Evolutionary conservation across 345 rosid genomes (phyloP), one percentile per base, ranked within the genome.

Genomic region (Ceriops decandra): DNA sequence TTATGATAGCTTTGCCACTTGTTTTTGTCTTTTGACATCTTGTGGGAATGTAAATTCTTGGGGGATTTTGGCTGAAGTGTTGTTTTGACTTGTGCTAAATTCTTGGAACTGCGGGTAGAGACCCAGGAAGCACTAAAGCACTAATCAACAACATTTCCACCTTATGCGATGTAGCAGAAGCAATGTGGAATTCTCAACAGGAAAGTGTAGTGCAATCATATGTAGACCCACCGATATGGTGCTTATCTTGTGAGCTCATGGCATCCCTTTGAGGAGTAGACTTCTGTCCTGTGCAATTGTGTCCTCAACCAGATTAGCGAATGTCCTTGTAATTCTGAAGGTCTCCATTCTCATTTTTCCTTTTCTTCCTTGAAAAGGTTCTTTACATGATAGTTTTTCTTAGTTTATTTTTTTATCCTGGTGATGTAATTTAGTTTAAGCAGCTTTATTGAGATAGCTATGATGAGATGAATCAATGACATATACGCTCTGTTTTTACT

Each of bases 91-190:
- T 38, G 46, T 38, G 15, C 15, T 9, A 38, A 38, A 38, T 11
- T 38, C 4, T 38, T 38, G 16, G 46, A 38, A 61, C n/a, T 70
- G 77, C 81, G 88, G 98, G 90, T 57, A 3, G 93, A 88, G 74
- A 71, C 80, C 4, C 96, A 85, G 42, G 96, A 87, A 77, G 86
- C 74, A 1, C 27, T 85, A 15, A 87, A 77, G 86, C 74, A 1
- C 27, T 85, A 15, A 83, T 93, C 1, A 53, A 38, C 0, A 83
- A 89, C 15, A 71, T 85, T 5, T 82, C 89, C 1, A 83, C 78
- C 70, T 46, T 87, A 57, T 93, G 98, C 63, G 86, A 86, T 66
- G 78, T 79, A 46, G 86, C 88, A 2, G 97, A 93, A 63, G 82
- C 86, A 64, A 62, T 84, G 63, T 87, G 89, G 78, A 64, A 68